phyloP scores from a whole-genome alignment of 768 basidiomycete species.

The Boletus fagicola region DNA sequence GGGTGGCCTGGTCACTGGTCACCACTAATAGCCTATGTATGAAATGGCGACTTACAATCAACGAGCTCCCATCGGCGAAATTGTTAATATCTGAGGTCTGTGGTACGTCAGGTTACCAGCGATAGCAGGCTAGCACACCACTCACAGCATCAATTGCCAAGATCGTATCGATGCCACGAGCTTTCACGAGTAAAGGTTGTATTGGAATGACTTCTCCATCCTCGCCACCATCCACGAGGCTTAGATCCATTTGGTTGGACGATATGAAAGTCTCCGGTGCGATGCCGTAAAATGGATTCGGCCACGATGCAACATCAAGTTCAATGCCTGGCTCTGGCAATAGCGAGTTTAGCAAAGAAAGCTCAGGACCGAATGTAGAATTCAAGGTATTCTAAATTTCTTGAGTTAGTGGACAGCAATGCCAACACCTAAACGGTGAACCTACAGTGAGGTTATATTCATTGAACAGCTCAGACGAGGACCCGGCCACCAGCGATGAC shows the following conservation, averaged over 20 bases:
- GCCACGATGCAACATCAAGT: constrained; percentile 33
- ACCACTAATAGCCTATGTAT: background rate
- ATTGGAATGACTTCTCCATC: constrained; percentile 46
- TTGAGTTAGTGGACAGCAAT: background rate
- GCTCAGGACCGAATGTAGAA: constrained; percentile 9
- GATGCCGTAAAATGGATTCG: constrained; percentile 40
- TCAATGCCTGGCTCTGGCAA: constrained; percentile 28
- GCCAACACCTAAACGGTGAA: background rate
- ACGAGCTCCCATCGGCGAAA: constrained; percentile 26
- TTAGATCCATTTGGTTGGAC: constrained; percentile 31
- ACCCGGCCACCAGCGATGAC: constrained; percentile 36
- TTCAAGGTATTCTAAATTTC: constrained; percentile 13
- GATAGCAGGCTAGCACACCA: background rate
- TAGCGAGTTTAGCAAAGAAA: constrained; percentile 18
- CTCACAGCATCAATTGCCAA: constrained; percentile 47
- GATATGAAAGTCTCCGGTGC: constrained; percentile 36
- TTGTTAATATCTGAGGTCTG: constrained; percentile 17
- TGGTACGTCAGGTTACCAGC: background rate
- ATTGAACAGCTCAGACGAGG: constrained; percentile 40
- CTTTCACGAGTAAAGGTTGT: constrained; percentile 48
- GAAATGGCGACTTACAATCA: constrained; percentile 22
- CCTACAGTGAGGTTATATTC: constrained; percentile 29
- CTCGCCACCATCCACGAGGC: constrained; percentile 42
- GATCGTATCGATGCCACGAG: constrained; percentile 48
- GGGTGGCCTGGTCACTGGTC: constrained; percentile 21